A percentile compares a stretch with the other conserved stretches of the same genome.
Conservation (phyloP, 164 flowering plant species). For the Paratinospora sagittata region DNA sequence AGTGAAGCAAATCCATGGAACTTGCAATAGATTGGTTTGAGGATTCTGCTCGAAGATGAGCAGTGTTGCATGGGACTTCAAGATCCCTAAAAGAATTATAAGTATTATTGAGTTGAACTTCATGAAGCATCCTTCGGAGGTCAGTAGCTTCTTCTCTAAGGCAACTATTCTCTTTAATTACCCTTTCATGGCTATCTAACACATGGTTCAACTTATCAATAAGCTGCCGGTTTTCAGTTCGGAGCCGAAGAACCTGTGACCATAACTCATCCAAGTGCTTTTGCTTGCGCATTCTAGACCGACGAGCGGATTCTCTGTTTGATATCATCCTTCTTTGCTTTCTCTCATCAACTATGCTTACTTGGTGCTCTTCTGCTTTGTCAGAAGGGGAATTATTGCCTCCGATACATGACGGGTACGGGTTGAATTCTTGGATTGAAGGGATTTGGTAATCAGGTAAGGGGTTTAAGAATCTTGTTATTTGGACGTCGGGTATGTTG, state of each 20-base stretch:
- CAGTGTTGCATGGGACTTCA: conserved; percentile 31
- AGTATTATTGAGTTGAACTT: conserved; percentile 41
- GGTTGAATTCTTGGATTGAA: conserved; percentile 26
- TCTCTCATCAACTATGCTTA: conserved; percentile 64
- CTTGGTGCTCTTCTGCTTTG: conserved; percentile 72
- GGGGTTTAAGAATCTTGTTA: conserved; percentile 27
- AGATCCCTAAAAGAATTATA: conserved; percentile 30
- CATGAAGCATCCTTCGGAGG: conserved; percentile 52
- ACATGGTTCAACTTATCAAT: conserved; percentile 62
- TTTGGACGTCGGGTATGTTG: conserved; percentile 25
- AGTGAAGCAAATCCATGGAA: conserved; percentile 30
- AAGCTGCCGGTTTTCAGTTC: conserved; percentile 74
- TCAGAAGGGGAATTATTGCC: conserved; percentile 49
- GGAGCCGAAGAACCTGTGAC: conserved; percentile 78
- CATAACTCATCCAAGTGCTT: conserved; percentile 87
- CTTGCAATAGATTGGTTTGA: conserved; percentile 25
- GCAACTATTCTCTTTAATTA: conserved; percentile 55
- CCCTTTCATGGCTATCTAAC: conserved; percentile 53
- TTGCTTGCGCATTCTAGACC: conserved; percentile 94
- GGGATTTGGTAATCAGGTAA: conserved; percentile 19
- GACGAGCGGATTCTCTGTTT: conserved; percentile 84
- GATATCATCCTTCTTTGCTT: conserved; percentile 90
- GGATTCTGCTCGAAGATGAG: conserved; percentile 29
- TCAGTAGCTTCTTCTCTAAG: conserved; percentile 65
- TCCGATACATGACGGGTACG: conserved; percentile 26